Evolutionary conservation across 768 basidiomycete genomes (phyloP).

Genomic region (Hydnum rufescens): DNA sequence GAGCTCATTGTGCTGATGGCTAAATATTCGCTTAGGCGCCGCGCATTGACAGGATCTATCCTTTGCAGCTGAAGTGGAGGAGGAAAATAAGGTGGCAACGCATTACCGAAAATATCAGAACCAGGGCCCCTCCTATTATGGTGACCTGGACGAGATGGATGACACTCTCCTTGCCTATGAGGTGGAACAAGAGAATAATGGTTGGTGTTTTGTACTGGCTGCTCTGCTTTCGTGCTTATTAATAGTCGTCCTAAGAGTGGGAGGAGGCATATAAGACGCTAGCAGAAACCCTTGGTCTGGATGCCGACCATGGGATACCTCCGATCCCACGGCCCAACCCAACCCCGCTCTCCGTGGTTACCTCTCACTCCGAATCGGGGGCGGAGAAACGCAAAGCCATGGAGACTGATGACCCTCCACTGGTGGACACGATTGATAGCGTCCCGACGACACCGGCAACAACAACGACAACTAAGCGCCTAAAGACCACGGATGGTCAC

Average conservation of each 20-base stretch:
- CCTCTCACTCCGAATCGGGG: not conserved
- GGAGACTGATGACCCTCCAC: too few relatives aligned
- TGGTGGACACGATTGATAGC: too few relatives aligned
- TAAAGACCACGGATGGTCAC: too few relatives aligned
- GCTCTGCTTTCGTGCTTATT: not conserved
- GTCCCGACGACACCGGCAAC: too few relatives aligned
- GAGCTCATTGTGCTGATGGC: constrained; percentile 16
- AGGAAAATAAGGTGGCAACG: constrained; percentile 56
- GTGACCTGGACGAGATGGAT: constrained; percentile 69
- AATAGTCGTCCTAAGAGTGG: constrained; percentile 31
- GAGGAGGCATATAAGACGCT: constrained; percentile 37
- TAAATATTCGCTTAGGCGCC: not conserved
- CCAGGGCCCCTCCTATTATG: constrained; percentile 77
- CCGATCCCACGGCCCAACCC: constrained; percentile 22
- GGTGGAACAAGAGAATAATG: constrained; percentile 46
- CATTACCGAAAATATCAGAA: constrained; percentile 79
- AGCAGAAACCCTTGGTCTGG: constrained; percentile 32
- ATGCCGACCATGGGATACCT: constrained; percentile 32
- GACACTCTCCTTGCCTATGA: constrained; percentile 56
- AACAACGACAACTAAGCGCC: too few relatives aligned
- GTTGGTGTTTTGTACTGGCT: constrained; percentile 22
- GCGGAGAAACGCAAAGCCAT: too few relatives aligned
- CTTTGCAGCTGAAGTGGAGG: constrained; percentile 44
- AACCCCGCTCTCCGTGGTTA: constrained; percentile 9
- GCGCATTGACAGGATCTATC: too few relatives aligned